These are phyloP conservation scores for Aspergillus floridensis DNA, from an alignment of 2,329 filamentous ascomycete species.

Conservation along the genomic window DNA sequence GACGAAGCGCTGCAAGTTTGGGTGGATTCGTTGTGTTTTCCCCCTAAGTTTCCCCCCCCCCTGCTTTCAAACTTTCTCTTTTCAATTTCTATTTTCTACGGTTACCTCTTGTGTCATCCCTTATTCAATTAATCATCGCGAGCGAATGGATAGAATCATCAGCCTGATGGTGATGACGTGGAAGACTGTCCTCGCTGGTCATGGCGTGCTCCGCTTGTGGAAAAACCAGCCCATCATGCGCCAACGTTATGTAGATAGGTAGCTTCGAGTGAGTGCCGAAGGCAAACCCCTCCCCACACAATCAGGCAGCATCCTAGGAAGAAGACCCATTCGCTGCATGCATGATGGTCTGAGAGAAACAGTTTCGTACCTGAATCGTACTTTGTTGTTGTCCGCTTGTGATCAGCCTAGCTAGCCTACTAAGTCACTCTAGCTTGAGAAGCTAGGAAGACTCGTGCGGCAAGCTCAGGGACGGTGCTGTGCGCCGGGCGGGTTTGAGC, in stretches of 20 bases:
- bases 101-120: background rate
- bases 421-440: background rate
- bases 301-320: background rate
- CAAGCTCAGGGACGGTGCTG: background rate
- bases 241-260: background rate
- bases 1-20: background rate
- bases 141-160: background rate
- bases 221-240: background rate
- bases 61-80: background rate
- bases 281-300: background rate
- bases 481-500: background rate
- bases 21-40: background rate
- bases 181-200: conserved; percentile 8
- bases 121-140: background rate
- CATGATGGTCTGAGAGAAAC: background rate
- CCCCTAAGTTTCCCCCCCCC: background rate
- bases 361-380: background rate
- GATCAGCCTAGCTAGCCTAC: background rate
- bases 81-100: background rate
- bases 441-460: background rate
- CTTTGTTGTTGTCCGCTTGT: background rate
- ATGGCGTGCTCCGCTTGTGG: background rate
- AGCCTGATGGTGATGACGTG: conserved; percentile 1
- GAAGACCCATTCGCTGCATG: background rate
- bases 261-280: background rate